A percentile compares a stretch with the other conserved stretches of the same genome.
phyloP scores from a whole-genome alignment of 176 grass and related monocot genomes.

The barley (Hordeum vulgare) region MorexV3_pseudomolecules_assembly NC_058518.1:504518201-504518700 shows the following conservation, averaged over 20 bases:
- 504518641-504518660: conserved; percentile 65
- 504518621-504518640: conserved; percentile 53
- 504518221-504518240: no score
- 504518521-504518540: background rate
- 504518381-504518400: background rate
- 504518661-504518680: conserved; percentile 75
- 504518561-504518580: background rate
- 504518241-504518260: background rate
- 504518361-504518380: background rate
- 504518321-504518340: conserved; percentile 31
- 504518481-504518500: background rate
- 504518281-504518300: background rate
- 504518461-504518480: background rate
- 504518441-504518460: background rate
- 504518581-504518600: background rate
- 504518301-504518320: background rate
- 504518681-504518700: conserved; percentile 34
- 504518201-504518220: no score
- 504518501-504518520: background rate
- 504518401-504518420: background rate
- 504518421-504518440: no score
- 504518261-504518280: conserved; percentile 18
- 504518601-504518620: conserved; percentile 39
- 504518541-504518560: background rate
- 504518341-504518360: conserved; percentile 23